phyloP scores from a whole-genome alignment of 805 yeast genomes.

The Wickerhamiella occidentalis region DNA sequence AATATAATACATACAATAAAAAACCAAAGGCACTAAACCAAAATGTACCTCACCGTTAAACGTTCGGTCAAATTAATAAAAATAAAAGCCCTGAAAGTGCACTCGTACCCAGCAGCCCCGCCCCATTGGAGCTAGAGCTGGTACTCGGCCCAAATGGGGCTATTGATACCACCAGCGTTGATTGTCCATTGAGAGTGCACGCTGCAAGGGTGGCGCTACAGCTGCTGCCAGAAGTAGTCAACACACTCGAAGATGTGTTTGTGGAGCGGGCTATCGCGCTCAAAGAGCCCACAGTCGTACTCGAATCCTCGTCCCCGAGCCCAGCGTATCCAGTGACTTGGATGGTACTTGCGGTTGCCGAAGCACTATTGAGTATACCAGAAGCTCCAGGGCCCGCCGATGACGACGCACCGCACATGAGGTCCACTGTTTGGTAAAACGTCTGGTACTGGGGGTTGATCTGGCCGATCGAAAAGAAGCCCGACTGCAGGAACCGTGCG shows the following conservation, averaged over 20 bases:
- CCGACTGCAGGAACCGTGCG: neutral
- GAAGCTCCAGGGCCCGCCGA: neutral
- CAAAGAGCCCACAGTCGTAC: too few species aligned
- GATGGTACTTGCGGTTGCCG: neutral
- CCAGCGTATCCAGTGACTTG: too few species aligned
- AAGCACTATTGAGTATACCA: neutral
- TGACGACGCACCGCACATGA: neutral
- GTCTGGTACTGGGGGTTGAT: neutral
- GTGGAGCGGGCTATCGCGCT: too few species aligned
- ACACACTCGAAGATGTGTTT: too few species aligned
- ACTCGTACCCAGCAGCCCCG: neutral
- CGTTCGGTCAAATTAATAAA: neutral
- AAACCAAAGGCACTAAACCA: too few species aligned
- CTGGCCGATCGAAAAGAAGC: neutral
- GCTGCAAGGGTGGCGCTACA: too few species aligned
- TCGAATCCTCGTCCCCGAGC: too few species aligned
- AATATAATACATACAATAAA: too few species aligned
- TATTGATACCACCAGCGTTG: neutral
- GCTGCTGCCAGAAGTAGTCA: too few species aligned
- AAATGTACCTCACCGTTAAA: too few species aligned
- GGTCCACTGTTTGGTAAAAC: neutral
- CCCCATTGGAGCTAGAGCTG: neutral
- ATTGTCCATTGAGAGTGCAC: neutral
- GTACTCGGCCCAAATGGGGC: neutral
- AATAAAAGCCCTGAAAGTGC: neutral